Percentiles rank a stretch among this genome's conserved stretches.
Evolutionary conservation across 345 rosid species (phyloP).

Genomic region (Passiflora organensis): DNA sequence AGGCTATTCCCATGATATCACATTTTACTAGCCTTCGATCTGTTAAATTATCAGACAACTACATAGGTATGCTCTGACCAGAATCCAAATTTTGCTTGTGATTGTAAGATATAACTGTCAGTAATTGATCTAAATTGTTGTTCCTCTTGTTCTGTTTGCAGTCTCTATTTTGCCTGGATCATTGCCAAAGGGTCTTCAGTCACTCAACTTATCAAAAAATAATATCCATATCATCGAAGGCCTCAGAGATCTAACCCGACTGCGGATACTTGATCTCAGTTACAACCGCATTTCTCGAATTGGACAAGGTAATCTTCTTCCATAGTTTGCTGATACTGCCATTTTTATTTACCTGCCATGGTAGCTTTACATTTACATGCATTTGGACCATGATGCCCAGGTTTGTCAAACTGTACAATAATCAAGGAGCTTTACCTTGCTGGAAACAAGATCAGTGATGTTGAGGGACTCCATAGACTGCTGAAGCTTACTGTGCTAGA

Average conservation of each 20-base stretch:
- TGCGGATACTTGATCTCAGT: slow-evolving; percentile 79
- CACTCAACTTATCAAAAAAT: slow-evolving; percentile 74
- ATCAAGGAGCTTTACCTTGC: slow-evolving; percentile 86
- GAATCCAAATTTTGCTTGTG: neutral
- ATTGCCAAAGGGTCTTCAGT: slow-evolving; percentile 81
- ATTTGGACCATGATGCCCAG: slow-evolving; percentile 32
- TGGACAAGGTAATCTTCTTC: slow-evolving; percentile 63
- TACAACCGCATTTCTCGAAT: slow-evolving; percentile 84
- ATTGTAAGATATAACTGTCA: neutral
- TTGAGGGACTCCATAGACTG: slow-evolving; percentile 85
- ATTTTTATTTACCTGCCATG: neutral
- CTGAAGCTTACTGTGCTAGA: slow-evolving; percentile 79
- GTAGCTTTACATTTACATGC: slow-evolving; percentile 2
- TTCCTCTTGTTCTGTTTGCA: slow-evolving; percentile 30
- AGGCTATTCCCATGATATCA: slow-evolving; percentile 67
- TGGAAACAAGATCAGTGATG: slow-evolving; percentile 85
- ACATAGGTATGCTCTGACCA: slow-evolving; percentile 52
- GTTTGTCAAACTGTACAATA: slow-evolving; percentile 72
- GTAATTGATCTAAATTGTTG: neutral
- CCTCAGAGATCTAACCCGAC: slow-evolving; percentile 66
- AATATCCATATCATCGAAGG: slow-evolving; percentile 77
- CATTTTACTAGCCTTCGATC: slow-evolving; percentile 72
- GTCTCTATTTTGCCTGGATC: slow-evolving; percentile 64
- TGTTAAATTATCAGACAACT: slow-evolving; percentile 71
- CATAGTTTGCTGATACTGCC: neutral